Base-by-base conservation (phyloP, 1,284 basidiomycete species). In the Singerocomus rubriflavus region DNA sequence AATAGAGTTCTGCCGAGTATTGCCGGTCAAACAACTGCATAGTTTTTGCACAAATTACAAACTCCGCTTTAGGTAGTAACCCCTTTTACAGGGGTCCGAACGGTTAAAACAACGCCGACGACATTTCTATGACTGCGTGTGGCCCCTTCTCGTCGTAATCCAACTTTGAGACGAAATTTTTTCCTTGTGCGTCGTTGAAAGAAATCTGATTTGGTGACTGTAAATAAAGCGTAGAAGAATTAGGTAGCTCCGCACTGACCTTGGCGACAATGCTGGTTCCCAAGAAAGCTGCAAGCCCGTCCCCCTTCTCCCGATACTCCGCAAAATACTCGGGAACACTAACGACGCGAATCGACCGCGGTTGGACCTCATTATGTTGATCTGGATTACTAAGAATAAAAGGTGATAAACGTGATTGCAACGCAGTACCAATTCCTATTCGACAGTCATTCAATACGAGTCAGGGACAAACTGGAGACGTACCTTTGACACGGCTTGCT, bases 241-340 rank as follows among this genome's bases (percentile, higher is more conserved):
- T 21, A 21, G 46, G 21, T 31, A 40, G 50, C 27, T 60, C 44
- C 14, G 13, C 12, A 64, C 76, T 55, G 53, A 90, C 91, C 76
- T 94, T 95, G 17, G 90, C 90, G 27, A 88, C 81, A 61, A 96
- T 91, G 55, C 84, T 88, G n/a, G 84, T 80, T 2, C 93, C 93
- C 42, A 96, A 71, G 75, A 94, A 97, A 8, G 88, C 86, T 2
- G 91, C 88, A 21, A 90, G 73, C 1, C 90, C 88, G 41, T 90
- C 87, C 0, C 91, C 88, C 38, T 84, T 85, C 44, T 93, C 89
- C 55, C 91, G 81, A 66, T 90, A 97, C 66, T 96, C 92, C 9
- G 88, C 86, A 68, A 94, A 96, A 69, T 96, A 96, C 26, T 96
- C 93, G 12, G 93, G 93, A n/a, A 95, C 81, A 39, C 73, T 80